These are phyloP conservation scores for Eimeria acervulina DNA, from an alignment of 169 alveolate genomes.

Conservation along the genomic window DNA sequence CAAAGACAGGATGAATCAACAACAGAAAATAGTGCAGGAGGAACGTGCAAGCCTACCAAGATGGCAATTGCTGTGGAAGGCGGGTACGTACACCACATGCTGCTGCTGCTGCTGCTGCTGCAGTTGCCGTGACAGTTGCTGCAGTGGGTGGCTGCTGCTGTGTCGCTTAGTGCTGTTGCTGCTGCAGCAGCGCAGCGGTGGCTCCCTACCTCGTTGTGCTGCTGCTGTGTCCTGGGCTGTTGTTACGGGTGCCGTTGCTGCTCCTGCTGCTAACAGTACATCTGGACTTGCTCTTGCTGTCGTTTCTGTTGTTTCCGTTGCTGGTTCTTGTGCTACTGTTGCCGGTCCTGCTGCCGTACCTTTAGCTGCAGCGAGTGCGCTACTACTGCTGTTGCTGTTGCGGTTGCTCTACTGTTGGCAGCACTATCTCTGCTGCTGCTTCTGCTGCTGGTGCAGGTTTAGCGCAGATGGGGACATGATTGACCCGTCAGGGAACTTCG, in stretches of 20 bases:
- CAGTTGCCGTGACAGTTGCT: neutral
- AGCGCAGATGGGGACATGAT: slow-evolving; percentile 68
- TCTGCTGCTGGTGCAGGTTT: neutral
- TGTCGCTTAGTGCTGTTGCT: neutral
- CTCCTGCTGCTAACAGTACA: neutral
- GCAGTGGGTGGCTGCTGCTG: slow-evolving; percentile 10
- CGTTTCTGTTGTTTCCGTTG: neutral
- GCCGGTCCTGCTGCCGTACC: neutral
- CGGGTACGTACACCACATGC: slow-evolving; percentile 57
- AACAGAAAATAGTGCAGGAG: neutral
- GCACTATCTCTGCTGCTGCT: slow-evolving; percentile 10
- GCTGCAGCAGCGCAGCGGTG: slow-evolving; percentile 2
- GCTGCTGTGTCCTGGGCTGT: neutral
- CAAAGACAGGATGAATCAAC: neutral
- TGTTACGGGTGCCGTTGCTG: neutral
- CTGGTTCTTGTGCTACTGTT: neutral
- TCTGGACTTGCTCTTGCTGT: neutral
- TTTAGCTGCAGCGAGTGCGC: neutral
- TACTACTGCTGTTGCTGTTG: neutral
- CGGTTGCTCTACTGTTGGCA: neutral
- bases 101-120: slow-evolving; percentile 5
- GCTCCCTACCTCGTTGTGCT: neutral
- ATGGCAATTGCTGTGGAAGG: slow-evolving; percentile 84
- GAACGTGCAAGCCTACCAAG: slow-evolving; percentile 55
- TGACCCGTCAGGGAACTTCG: slow-evolving; percentile 49